phyloP scores from a whole-genome alignment of 1,284 basidiomycete species.

The Cerioporus squamosus region DNA sequence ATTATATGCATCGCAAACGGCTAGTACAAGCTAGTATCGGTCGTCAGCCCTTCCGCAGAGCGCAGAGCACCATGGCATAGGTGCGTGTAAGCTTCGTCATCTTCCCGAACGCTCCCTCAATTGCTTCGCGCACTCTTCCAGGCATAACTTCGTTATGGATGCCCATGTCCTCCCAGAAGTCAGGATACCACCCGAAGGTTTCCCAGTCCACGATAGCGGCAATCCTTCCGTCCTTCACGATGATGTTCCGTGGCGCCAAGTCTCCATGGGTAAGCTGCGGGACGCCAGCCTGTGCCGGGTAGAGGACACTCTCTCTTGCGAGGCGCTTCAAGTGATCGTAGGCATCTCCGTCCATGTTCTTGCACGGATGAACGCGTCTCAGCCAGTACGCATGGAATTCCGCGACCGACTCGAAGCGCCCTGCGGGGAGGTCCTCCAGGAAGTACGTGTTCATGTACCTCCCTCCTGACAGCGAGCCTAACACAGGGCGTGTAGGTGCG shows the following conservation, averaged over 20 bases:
- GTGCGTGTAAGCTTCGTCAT: neutral
- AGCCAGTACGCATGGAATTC: constrained; percentile 3
- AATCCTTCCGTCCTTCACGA: constrained; percentile 14
- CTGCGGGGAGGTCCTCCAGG: neutral
- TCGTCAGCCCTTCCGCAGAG: neutral
- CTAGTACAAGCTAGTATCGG: too few species aligned
- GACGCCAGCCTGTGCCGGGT: too few species aligned
- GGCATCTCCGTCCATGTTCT: neutral
- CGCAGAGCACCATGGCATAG: neutral
- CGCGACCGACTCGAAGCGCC: neutral
- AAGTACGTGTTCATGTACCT: neutral
- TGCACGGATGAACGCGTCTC: neutral
- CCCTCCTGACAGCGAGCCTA: neutral
- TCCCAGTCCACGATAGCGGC: constrained; percentile 26
- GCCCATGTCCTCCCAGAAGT: constrained; percentile 7
- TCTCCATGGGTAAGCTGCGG: neutral
- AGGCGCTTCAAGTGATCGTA: neutral
- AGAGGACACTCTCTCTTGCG: neutral
- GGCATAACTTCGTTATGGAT: neutral
- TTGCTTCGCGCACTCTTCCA: neutral
- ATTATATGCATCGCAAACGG: too few species aligned
- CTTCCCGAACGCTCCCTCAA: neutral
- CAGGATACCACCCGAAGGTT: constrained; percentile 1
- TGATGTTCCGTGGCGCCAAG: constrained; percentile 14
- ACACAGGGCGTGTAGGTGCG: neutral